phyloP scores from a whole-genome alignment of 2,329 filamentous ascomycete genomes.

The Arthroderma sp. region DNA sequence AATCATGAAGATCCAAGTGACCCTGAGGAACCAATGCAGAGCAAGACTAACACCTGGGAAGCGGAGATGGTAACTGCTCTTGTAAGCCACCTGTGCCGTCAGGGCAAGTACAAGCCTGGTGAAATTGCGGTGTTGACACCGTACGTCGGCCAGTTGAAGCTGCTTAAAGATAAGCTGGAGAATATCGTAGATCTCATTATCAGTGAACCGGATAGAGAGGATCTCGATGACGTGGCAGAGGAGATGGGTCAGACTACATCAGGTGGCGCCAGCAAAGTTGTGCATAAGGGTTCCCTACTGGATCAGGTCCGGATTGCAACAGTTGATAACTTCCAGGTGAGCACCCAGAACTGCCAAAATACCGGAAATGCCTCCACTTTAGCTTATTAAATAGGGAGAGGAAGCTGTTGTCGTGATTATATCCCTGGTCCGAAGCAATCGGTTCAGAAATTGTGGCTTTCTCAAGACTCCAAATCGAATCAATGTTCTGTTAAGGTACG shows the following conservation, averaged over 20 bases:
- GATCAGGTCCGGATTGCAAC: not conserved
- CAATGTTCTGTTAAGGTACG: slow-evolving; percentile 15
- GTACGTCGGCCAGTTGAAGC: slow-evolving; percentile 41
- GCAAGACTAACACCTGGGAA: slow-evolving; percentile 42
- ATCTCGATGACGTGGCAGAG: slow-evolving; percentile 29
- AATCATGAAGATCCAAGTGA: slow-evolving; percentile 25
- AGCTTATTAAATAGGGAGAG: slow-evolving; percentile 13
- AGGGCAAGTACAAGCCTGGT: slow-evolving; percentile 46
- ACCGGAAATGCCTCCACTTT: too few relatives aligned
- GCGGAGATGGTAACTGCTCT: slow-evolving; percentile 49
- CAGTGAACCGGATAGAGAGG: slow-evolving; percentile 48
- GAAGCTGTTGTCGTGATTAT: slow-evolving; percentile 23
- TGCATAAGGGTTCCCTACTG: too few relatives aligned
- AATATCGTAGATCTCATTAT: slow-evolving; percentile 47
- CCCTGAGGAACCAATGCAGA: slow-evolving; percentile 19
- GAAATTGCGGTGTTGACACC: slow-evolving; percentile 61
- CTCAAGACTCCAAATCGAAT: slow-evolving; percentile 21
- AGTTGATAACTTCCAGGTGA: slow-evolving; percentile 10
- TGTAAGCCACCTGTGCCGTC: slow-evolving; percentile 51
- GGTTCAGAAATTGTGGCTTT: slow-evolving; percentile 16
- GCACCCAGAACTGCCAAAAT: too few relatives aligned
- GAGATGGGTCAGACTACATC: too few relatives aligned
- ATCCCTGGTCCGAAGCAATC: slow-evolving; percentile 20
- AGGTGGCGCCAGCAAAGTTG: too few relatives aligned
- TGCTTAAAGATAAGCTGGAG: slow-evolving; percentile 27